Evolutionary conservation across 352 stramenopile species (phyloP), one percentile per base, ranked within the genome.

Genomic region (Phytophthora meadii): DNA sequence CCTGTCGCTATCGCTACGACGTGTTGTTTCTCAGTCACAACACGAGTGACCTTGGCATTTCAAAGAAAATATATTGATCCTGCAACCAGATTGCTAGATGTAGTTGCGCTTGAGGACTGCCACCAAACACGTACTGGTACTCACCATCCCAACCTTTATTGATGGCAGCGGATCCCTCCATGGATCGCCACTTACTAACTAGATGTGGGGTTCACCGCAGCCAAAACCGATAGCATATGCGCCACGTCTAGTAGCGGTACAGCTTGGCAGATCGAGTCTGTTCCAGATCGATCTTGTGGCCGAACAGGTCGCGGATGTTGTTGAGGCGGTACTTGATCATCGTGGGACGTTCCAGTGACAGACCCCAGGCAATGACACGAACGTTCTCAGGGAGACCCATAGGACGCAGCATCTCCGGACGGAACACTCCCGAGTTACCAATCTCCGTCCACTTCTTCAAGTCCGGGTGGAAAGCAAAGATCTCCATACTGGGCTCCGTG

Each of bases 241-340:
- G 17, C 14, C 25, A 48, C 44, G 57, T 70, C 59, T 89, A 93
- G 77, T 92, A 88, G 75, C 88, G 88, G 74, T 93, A 94, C 40
- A 96, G 69, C 67, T 94, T 93, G 69, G 96, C 96, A 68, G 90
- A 97, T 84, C 84, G 85, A 36, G 97, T 99, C 72, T 98, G 90
- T 50, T 97, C 94, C 70, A 99, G 86, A 79, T 99, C 97, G 41
- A 98, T 89, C 89, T 99, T 99, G 87, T 99, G 98, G 68, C 98
- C 98, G 76, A 99, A 99, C 56, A 99, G 94, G 77, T 99, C 97
- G 56, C 98, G 89, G 76, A 99, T 99, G 84, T 99, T 99, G 73
- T 94, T 98, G 64, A 99, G 97, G 36, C 96, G 89, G 82, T 99
- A 99, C 89, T 99, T 99, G 86, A 99, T 99, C 98, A 99, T 99